A percentile compares a stretch with the other conserved stretches of the same genome.
Conservation (phyloP, 169 alveolate species). For the Plasmodium adleri region DNA sequence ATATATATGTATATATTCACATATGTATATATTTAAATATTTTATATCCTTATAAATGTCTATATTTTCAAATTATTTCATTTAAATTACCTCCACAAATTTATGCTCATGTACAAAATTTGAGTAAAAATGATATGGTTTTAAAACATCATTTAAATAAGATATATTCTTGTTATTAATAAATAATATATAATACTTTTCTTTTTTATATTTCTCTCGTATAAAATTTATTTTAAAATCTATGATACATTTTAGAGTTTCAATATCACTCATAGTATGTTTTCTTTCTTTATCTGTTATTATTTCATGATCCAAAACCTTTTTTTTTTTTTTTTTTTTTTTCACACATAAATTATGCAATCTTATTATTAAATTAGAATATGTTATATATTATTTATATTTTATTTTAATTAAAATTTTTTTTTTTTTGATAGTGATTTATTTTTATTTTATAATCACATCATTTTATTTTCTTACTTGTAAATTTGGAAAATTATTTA, state of each 20-base stretch:
- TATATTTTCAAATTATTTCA: no score
- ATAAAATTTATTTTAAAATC: constrained; percentile 53
- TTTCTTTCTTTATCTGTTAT: constrained; percentile 27
- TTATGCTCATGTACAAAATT: constrained; percentile 3
- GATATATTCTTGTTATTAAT: constrained; percentile 64
- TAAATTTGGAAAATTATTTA: constrained; percentile 54
- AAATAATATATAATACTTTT: constrained; percentile 50
- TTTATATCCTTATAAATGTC: no score
- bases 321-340: neutral
- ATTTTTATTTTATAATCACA: no score
- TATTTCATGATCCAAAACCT: constrained; percentile 59
- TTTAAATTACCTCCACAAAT: no score
- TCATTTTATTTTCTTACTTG: constrained; percentile 15
- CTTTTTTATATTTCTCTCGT: constrained; percentile 44
- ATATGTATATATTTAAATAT: no score
- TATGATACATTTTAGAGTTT: constrained; percentile 15
- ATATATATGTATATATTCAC: neutral
- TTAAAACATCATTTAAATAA: constrained; percentile 38
- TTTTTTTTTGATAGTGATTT: no score
- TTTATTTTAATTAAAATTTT: neutral
- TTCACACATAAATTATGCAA: neutral
- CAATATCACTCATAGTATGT: constrained; percentile 26
- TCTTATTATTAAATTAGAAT: constrained; percentile 1
- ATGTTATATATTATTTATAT: neutral
- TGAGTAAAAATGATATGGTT: constrained; percentile 31